Evolutionary conservation across 139 green algal genomes (phyloP).

Genomic region (Chlamydomonas sp.): DNA sequence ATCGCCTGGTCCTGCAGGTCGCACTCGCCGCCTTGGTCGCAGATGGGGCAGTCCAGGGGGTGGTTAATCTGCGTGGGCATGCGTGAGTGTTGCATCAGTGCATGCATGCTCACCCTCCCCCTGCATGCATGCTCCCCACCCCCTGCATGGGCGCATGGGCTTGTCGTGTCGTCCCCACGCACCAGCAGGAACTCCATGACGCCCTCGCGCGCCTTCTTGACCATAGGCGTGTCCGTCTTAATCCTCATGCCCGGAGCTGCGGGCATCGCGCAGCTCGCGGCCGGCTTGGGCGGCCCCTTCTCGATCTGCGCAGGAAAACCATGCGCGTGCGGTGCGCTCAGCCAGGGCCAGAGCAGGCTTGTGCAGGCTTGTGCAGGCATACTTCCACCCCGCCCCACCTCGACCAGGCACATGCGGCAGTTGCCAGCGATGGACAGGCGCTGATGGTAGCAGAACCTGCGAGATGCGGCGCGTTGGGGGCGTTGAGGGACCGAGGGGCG

Average conservation of each 20-base stretch:
- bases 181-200: conserved; percentile 99
- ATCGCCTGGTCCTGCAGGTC: conserved; percentile 97
- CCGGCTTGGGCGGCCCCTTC: conserved; percentile 92
- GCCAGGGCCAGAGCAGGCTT: no score
- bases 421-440: conserved; percentile 96
- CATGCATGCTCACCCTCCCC: neutral
- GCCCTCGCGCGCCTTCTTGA: conserved; percentile 98
- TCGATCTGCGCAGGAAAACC: no score
- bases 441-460: conserved; percentile 98
- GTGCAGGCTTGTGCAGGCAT: no score
- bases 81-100: conserved; percentile 1
- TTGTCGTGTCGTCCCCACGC: neutral
- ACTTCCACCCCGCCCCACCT: conserved; percentile 59
- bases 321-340: no score
- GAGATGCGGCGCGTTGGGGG: neutral
- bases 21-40: conserved; percentile 98
- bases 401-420: conserved; percentile 98
- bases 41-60: conserved; percentile 98
- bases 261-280: conserved; percentile 97
- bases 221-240: conserved; percentile 86
- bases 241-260: conserved; percentile 92
- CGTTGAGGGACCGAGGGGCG: no score
- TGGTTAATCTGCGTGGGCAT: conserved; percentile 79
- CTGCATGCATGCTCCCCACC: no score
- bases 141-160: no score